Base-by-base conservation (phyloP, 305 asterid genomes). In the Fraxinus angustifolia region DNA sequence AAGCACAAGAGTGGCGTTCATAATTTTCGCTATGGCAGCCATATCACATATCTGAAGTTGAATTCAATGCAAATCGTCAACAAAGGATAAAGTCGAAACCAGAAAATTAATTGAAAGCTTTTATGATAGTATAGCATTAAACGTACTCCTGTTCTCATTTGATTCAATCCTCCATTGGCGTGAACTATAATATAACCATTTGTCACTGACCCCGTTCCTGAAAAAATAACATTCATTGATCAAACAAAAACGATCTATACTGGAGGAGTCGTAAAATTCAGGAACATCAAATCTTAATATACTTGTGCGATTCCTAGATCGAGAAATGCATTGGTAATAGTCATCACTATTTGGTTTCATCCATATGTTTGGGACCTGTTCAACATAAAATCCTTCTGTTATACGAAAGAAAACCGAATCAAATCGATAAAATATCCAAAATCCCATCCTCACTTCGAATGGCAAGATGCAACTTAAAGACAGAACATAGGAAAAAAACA, bases 141-240 rank as follows among this genome's bases (percentile, higher is more conserved):
- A 81, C 45, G 85, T 77, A 95, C 99, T 70, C 99, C 99, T 3
- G 97, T 92, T 88, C 93, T 90, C 99, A 95, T 95, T 82, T 95
- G 99, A 84, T 93, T 93, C 87, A 95, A 48, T 78, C 99, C 99
- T 10, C 99, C 99, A 73, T 95, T 95, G 3, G 99, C 95, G 83
- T 87, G 97, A 82, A 91, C 90, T 45, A 95, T 21, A 19, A 95
- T 71, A 42, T 93, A 92, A 2, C 97, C 99, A 40, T 86, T 92
- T 4, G 94, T 88, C 14, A 70, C 83, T 26, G 84, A 81, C 33
- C 78, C 85, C 0, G 77, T 79, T 70, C 88, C 97, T 94, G 88
- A 36, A 83, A 14, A 48, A 30, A 7, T 10, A 50, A 45, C 34
- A 30, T 50, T 36, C 8, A 5, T 0, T 4, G 21, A 48, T 2